Percentiles rank a stretch among this genome's conserved stretches.
Evolutionary conservation across 2,329 filamentous ascomycete species (phyloP).

Genomic region (Cercospora sp.): DNA sequence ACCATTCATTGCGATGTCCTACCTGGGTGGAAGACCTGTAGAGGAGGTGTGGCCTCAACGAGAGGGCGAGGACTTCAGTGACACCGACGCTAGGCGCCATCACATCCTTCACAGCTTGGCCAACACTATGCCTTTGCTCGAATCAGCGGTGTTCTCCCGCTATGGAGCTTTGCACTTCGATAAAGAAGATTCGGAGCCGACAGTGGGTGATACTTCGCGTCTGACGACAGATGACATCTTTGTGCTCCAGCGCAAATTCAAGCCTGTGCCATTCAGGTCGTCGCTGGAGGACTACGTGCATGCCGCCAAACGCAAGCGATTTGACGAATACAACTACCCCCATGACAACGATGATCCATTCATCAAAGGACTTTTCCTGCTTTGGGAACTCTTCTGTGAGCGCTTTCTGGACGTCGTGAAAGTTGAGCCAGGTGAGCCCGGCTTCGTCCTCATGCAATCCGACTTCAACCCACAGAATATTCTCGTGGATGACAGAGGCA

Average conservation of each 20-base stretch:
- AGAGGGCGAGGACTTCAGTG: slow-evolving; percentile 4
- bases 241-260: slow-evolving; percentile 18
- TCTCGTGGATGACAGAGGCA: slow-evolving; percentile 17
- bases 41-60: slow-evolving; percentile 13
- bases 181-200: slow-evolving; percentile 1
- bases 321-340: slow-evolving; percentile 10
- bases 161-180: slow-evolving; percentile 22
- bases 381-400: slow-evolving; percentile 24
- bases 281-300: slow-evolving; percentile 19
- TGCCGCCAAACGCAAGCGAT: slow-evolving; percentile 16
- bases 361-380: slow-evolving; percentile 12
- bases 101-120: slow-evolving; percentile 23
- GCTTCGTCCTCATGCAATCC: slow-evolving; percentile 26
- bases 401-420: slow-evolving; percentile 21
- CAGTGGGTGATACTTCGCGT: slow-evolving; percentile 15
- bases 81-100: slow-evolving; percentile 17
- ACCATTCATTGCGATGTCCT: slow-evolving; percentile 27
- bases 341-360: slow-evolving; percentile 2
- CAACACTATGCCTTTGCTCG: slow-evolving; percentile 15
- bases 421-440: slow-evolving; percentile 7
- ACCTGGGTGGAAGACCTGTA: slow-evolving; percentile 13
- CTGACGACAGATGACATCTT: slow-evolving; percentile 21
- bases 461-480: slow-evolving; percentile 29
- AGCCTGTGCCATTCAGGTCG: background rate
- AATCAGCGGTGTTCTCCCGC: slow-evolving; percentile 10